Evolutionary conservation across 495 filamentous ascomycete genomes (phyloP).

Genomic region (Daldinia caldariorum): DNA sequence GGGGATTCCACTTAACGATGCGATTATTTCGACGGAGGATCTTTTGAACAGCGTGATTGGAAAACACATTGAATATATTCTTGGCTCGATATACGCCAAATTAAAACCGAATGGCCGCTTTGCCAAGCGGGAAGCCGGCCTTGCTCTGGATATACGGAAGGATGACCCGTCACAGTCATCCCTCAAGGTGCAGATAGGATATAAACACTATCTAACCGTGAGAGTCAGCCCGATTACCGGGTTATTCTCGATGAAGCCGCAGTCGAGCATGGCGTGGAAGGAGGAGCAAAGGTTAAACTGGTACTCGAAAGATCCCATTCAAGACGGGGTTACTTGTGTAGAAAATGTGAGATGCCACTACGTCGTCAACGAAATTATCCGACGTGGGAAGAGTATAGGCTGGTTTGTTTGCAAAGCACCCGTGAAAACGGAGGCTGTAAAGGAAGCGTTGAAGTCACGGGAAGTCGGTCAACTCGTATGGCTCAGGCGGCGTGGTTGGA

Average conservation of each 20-base stretch:
- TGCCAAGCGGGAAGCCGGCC: conserved; percentile 60
- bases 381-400: conserved; percentile 66
- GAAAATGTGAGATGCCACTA: conserved; percentile 66
- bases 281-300: conserved; percentile 64
- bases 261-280: conserved; percentile 50
- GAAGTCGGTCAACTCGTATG: conserved; percentile 69
- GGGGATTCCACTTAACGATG: conserved; percentile 70
- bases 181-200: conserved; percentile 74
- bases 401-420: conserved; percentile 67
- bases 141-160: conserved; percentile 63
- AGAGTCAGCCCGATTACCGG: conserved; percentile 75
- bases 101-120: conserved; percentile 68
- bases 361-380: conserved; percentile 70
- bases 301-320: conserved; percentile 59
- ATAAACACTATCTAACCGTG: conserved; percentile 65
- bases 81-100: conserved; percentile 67
- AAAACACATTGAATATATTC: conserved; percentile 72
- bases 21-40: conserved; percentile 73
- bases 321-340: conserved; percentile 63
- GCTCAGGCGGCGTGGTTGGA: conserved; percentile 71
- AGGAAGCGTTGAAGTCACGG: conserved; percentile 66
- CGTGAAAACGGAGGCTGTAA: conserved; percentile 67
- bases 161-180: conserved; percentile 71
- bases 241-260: conserved; percentile 61
- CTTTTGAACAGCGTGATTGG: conserved; percentile 79